These are phyloP conservation scores for Acanthamoeba castellanii DNA, from an alignment of 208 protist genomes.

Conservation along the genomic window DNA sequence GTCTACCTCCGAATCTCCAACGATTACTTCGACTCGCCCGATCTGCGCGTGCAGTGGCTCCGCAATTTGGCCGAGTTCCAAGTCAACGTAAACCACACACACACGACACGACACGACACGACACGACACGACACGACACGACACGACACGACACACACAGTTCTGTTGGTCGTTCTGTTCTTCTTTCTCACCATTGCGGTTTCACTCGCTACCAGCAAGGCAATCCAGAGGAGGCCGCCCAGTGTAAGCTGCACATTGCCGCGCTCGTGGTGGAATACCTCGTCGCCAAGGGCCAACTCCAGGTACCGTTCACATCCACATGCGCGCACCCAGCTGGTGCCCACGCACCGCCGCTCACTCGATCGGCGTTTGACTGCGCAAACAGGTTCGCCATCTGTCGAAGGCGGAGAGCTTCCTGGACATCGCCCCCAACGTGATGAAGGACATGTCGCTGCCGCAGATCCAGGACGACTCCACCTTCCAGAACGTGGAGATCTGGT, in stretches of 20 bases:
- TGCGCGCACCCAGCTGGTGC: too few species aligned
- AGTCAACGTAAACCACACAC: background rate
- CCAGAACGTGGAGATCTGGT: constrained; percentile 7
- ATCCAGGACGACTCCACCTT: constrained; percentile 4
- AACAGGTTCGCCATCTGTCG: background rate
- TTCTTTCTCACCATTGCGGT: background rate
- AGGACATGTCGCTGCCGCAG: background rate
- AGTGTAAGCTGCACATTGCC: constrained; percentile 50
- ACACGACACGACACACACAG: too few species aligned
- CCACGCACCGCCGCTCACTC: too few species aligned
- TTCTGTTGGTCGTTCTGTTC: background rate
- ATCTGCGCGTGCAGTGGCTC: constrained; percentile 84
- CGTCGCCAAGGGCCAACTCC: background rate
- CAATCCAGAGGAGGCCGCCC: constrained; percentile 33
- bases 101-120: background rate
- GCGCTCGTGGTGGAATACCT: constrained; percentile 39
- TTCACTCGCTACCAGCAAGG: background rate
- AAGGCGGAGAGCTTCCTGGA: background rate
- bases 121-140: too few species aligned
- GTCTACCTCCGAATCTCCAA: constrained; percentile 80
- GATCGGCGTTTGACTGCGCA: background rate
- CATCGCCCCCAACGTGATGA: constrained; percentile 40
- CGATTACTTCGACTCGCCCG: constrained; percentile 81
- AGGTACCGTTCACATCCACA: background rate
- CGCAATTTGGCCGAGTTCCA: constrained; percentile 79